Evolutionary conservation across 768 basidiomycete species (phyloP), one percentile per base, ranked within the genome.

Genomic region (Tubosaeta sp.): DNA sequence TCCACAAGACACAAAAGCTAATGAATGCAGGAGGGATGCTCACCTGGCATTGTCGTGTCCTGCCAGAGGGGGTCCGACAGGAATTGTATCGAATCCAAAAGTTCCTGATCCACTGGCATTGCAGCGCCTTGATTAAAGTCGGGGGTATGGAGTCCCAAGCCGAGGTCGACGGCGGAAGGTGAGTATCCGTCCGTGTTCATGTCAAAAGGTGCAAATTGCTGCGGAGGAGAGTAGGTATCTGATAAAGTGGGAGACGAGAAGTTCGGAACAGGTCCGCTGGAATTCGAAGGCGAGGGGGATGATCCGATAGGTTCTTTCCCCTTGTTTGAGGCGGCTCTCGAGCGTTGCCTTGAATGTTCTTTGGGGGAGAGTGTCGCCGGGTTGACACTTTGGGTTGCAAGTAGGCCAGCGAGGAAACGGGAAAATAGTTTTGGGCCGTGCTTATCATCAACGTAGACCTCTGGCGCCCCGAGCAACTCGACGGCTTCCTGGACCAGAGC

Each of bases 371-470:
- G 53, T 4, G 52, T 47, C 10, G 56, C 42, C 3, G 55, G 56
- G 12, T 56, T 55, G 10, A 76, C 74, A 65, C 72, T 76, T 17
- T 81, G 81, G n/a, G 78, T 78, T 14, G 79, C 79, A 8, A 92
- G 76, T 5, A 92, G 75, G 33, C 83, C 82, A 41, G 80, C 79
- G 43, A 93, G 74, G 78, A 92, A 92, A 44, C 81, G 83, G 0
- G 90, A 81, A 65, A 90, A 91, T 6, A 91, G 72, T 64, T 83
- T 86, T 1, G 89, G 90, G 0, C 86, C 87, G 62, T 92, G 89
- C 16, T 83, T 83, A 26, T 88, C 85, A 68, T 93, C 91, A 53
- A 92, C 77, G 17, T 84, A 84, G 16, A 92, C 80, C 50, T 85
- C 82, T 6, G 85, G 78, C 0, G 84, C 82, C 4, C 79, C 78